Percentiles rank a stretch among this genome's conserved stretches.
These are phyloP conservation scores for Raffaelea albimanens DNA, from an alignment of 2,329 filamentous ascomycete species.

Conservation along the genomic window DNA sequence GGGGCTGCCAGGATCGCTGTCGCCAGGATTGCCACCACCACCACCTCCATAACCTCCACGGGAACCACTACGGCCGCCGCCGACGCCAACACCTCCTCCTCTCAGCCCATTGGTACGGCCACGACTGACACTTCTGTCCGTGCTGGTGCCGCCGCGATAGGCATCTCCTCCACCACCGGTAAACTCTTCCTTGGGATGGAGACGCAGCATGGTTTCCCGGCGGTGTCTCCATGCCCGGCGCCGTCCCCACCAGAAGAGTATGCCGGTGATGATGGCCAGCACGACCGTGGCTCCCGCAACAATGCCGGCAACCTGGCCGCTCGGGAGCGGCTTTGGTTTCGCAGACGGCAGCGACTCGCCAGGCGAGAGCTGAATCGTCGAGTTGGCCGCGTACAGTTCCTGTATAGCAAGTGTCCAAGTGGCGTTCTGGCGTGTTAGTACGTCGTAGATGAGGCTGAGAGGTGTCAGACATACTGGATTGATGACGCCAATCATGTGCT, in stretches of 20 bases:
- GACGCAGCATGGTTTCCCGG: neutral
- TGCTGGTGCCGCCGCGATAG: no score
- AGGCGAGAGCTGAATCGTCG: slow-evolving; percentile 44
- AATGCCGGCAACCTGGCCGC: slow-evolving; percentile 51
- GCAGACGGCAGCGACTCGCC: slow-evolving; percentile 45
- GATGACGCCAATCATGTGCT: slow-evolving; percentile 68
- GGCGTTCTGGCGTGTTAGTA: slow-evolving; percentile 23
- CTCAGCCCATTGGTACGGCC: no score
- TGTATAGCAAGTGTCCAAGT: slow-evolving; percentile 39
- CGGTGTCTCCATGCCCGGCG: slow-evolving; percentile 17
- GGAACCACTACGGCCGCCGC: neutral
- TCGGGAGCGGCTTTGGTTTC: slow-evolving; percentile 12
- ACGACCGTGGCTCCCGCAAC: slow-evolving; percentile 40
- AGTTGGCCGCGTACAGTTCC: slow-evolving; percentile 33
- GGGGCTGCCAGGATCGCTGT: no score
- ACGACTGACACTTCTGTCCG: no score
- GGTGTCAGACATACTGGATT: slow-evolving; percentile 45
- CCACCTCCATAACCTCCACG: neutral
- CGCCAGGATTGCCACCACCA: neutral
- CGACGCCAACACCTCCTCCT: no score
- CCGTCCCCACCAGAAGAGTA: slow-evolving; percentile 39
- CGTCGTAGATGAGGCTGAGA: neutral
- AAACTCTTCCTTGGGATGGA: no score
- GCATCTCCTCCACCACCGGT: no score
- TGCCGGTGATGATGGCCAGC: slow-evolving; percentile 29